Percentiles rank a stretch among this genome's conserved stretches.
These are phyloP conservation scores for Kurtzmaniella quercitrusa DNA, from an alignment of 1,139 yeast species.

Conservation along the genomic window DNA sequence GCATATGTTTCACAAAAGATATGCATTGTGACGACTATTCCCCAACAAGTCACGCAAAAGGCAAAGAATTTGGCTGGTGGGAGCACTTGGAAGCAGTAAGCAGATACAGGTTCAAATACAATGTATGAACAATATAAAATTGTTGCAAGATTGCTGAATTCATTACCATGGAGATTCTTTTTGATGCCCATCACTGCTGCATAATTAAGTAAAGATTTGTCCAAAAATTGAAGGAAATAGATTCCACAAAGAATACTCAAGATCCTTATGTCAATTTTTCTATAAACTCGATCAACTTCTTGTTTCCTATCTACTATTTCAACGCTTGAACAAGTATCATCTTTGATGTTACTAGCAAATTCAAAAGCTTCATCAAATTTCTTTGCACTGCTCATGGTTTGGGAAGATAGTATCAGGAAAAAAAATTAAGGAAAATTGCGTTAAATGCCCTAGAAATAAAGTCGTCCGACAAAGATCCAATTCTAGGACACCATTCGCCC, in stretches of 20 bases:
- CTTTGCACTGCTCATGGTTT: neutral
- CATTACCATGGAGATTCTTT: constrained; percentile 28
- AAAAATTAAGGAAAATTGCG: neutral
- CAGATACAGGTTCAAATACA: constrained; percentile 42
- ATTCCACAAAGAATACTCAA: constrained; percentile 34
- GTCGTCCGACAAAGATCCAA: neutral
- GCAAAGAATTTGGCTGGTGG: constrained; percentile 40
- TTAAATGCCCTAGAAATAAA: neutral
- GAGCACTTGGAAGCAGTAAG: constrained; percentile 32
- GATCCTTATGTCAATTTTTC: constrained; percentile 27
- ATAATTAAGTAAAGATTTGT: constrained; percentile 41
- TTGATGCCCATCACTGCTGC: constrained; percentile 53
- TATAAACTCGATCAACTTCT: constrained; percentile 4
- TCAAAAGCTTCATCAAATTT: constrained; percentile 7
- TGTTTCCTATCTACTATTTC: neutral
- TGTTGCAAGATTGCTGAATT: constrained; percentile 41
- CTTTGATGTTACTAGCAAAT: constrained; percentile 4
- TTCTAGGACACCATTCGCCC: neutral
- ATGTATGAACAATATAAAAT: constrained; percentile 44
- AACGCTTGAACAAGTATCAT: neutral
- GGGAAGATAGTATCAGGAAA: no score
- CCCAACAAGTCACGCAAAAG: constrained; percentile 37
- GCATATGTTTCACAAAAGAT: constrained; percentile 34
- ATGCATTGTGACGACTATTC: constrained; percentile 33
- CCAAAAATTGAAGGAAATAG: constrained; percentile 43